Evolutionary conservation across 192 early-diverging fungal genomes (phyloP).

Genomic region (Allomyces javanicus): DNA sequence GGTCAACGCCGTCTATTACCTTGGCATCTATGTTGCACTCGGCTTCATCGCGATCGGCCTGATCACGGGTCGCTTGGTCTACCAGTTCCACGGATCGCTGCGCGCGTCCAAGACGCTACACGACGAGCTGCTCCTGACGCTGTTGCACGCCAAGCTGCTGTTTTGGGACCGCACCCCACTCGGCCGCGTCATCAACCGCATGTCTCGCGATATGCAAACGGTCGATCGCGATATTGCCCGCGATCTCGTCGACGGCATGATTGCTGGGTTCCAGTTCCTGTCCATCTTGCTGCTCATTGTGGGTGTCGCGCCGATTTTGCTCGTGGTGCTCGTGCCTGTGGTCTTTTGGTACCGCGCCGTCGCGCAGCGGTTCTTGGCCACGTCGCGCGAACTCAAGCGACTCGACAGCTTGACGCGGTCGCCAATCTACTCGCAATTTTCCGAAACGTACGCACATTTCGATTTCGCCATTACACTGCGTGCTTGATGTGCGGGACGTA

Average conservation of each 20-base stretch:
- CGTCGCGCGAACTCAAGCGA: slow-evolving; percentile 27
- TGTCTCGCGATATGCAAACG: slow-evolving; percentile 70
- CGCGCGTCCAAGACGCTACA: slow-evolving; percentile 38
- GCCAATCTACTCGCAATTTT: slow-evolving; percentile 18
- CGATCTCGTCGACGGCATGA: slow-evolving; percentile 24
- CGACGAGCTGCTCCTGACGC: slow-evolving; percentile 22
- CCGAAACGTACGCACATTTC: slow-evolving; percentile 13
- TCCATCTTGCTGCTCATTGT: slow-evolving; percentile 42
- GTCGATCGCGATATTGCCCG: slow-evolving; percentile 46
- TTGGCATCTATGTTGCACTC: slow-evolving; percentile 36
- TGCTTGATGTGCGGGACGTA: too few species aligned
- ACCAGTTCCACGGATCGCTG: slow-evolving; percentile 24
- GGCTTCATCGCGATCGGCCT: slow-evolving; percentile 23
- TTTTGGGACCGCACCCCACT: slow-evolving; percentile 88
- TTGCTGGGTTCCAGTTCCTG: slow-evolving; percentile 24
- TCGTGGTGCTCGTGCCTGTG: slow-evolving; percentile 39
- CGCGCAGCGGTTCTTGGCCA: slow-evolving; percentile 13
- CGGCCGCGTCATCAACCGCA: slow-evolving; percentile 79
- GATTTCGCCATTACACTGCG: too few species aligned
- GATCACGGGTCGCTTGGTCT: slow-evolving; percentile 15
- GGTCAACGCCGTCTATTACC: slow-evolving; percentile 37
- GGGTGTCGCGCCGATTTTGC: slow-evolving; percentile 49
- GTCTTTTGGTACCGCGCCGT: slow-evolving; percentile 31
- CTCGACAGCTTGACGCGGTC: slow-evolving; percentile 18
- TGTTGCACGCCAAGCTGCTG: slow-evolving; percentile 49